Evolutionary conservation across 495 filamentous ascomycete genomes (phyloP), one percentile per base, ranked within the genome.

Genomic region (Aspergillus mulundensis): DNA sequence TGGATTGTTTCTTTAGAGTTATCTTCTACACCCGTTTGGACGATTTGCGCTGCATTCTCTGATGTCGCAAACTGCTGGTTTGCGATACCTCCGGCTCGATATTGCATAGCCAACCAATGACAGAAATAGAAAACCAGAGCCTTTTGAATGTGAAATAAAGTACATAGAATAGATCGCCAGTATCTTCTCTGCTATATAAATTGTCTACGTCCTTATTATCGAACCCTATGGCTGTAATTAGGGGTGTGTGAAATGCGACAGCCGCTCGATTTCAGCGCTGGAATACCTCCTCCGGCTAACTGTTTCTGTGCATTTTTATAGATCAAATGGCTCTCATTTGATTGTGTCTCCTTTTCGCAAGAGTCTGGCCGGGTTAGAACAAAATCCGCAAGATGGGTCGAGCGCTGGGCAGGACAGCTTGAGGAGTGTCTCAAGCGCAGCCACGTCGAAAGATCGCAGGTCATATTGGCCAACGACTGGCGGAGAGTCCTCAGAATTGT

Each of bases 361-460:
- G n/a, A 8, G n/a, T 50, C 46, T 46, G 38, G 39, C 34, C 39
- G 44, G 50, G 43, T 50, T 38, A 50, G 28, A 23, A 16, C 16
- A 18, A n/a, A 30, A 16, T 5, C 30, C 18, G 47, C n/a, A 47
- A 53, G 23, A 21, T 41, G 38, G 30, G 21, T 20, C 30, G 44
- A 40, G 24, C 43, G 30, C 51, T n/a, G 30, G 11, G 19, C 47
- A 46, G 50, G 34, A 34, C 21, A 56, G 44, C 32, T 55, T 48
- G 59, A 60, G 54, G 54, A 59, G 53, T 46, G 18, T 36, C 56
- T 57, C 64, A 50, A 62, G 60, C 65, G 54, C 54, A 62, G 65
- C 65, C 65, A 67, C 65, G 65, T 67, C 65, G 62, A 67, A 60
- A 57, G 53, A 61, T 53, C 56, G 51, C 58, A 52, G 53, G 55